A percentile compares a stretch with the other conserved stretches of the same genome.
Conservation (phyloP, 2,329 filamentous ascomycete species). For the Pyrenochaeta sp. region DNA sequence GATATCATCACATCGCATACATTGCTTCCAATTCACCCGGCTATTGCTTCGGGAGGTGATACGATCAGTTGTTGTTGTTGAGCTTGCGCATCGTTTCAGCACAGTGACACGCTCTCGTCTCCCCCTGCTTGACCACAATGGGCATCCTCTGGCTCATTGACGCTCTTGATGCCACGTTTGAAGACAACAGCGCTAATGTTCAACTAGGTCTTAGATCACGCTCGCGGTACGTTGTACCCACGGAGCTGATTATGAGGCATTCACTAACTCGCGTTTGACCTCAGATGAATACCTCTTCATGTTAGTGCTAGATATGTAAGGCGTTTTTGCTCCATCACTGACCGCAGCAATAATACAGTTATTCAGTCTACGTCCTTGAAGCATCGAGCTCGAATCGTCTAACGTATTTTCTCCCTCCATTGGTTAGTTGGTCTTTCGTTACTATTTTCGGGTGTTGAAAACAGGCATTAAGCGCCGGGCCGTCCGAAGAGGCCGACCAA, state of each 20-base stretch:
- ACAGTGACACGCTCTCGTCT: no score
- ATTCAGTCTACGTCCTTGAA: slow-evolving; percentile 64
- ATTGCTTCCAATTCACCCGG: background rate
- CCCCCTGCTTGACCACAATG: background rate
- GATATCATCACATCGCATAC: background rate
- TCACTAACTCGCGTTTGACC: no score
- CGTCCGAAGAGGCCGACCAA: slow-evolving; percentile 26
- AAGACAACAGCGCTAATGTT: slow-evolving; percentile 48
- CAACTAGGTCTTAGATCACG: slow-evolving; percentile 66
- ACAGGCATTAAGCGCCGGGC: slow-evolving; percentile 46
- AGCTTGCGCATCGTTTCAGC: background rate
- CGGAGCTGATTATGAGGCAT: no score
- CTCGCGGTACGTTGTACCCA: slow-evolving; percentile 52
- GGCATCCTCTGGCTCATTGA: background rate
- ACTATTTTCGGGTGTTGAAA: slow-evolving; percentile 35
- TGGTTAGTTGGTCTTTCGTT: slow-evolving; percentile 50
- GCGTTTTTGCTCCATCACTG: slow-evolving; percentile 63
- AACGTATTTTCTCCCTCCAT: slow-evolving; percentile 58
- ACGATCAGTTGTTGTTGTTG: background rate
- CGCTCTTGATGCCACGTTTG: background rate
- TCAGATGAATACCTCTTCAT: slow-evolving; percentile 78
- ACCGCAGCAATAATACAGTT: slow-evolving; percentile 65
- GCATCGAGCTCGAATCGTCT: slow-evolving; percentile 58
- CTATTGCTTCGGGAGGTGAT: background rate
- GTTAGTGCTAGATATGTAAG: slow-evolving; percentile 55